Evolutionary conservation across 2,329 filamentous ascomycete species (phyloP).

Genomic region (Diaporthe amygdali): DNA sequence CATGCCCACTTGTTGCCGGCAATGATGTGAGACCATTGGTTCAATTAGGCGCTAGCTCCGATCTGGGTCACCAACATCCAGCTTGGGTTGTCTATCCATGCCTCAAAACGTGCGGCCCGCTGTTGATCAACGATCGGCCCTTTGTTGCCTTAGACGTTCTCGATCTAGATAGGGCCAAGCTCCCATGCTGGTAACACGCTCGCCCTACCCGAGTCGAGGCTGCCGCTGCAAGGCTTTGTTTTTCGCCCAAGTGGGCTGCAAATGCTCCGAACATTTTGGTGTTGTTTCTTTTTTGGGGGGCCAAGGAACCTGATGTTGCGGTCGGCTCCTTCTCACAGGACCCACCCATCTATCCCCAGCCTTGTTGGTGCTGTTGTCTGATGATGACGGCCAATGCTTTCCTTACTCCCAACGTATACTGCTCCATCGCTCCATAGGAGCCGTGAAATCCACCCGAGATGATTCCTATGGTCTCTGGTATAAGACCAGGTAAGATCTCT

Average conservation of each 20-base stretch:
- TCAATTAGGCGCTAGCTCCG: constrained; percentile 2
- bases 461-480: constrained; percentile 1
- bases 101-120: not conserved
- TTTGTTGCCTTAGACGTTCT: not conserved
- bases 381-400: not conserved
- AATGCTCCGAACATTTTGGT: not conserved
- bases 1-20: not conserved
- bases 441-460: not conserved
- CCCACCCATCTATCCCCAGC: not conserved
- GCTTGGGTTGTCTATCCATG: not conserved
- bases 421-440: not conserved
- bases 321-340: constrained; percentile 1
- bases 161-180: not conserved
- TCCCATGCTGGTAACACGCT: not conserved
- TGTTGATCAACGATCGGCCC: constrained; percentile 3
- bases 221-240: not conserved
- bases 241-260: constrained; percentile 2
- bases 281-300: not conserved
- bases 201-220: not conserved
- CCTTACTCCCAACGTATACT: not conserved
- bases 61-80: not conserved
- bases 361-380: constrained; percentile 4
- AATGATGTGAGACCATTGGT: constrained; percentile 15
- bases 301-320: not conserved
- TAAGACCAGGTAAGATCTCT: not conserved